Conservation (phyloP, 176 grass and related monocot genomes). For the Triticum aestivum region IWGSC_CS_RefSeq_v2.1 NC_057805.1:6142385-6142884, state of each 20-base stretch:
- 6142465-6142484: slow-evolving; percentile 49
- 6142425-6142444: neutral
- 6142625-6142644: neutral
- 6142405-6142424: too few relatives aligned
- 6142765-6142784: too few relatives aligned
- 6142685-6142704: neutral
- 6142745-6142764: neutral
- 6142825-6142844: too few relatives aligned
- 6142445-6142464: neutral
- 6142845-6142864: too few relatives aligned
- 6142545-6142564: neutral
- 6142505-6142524: neutral
- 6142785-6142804: too few relatives aligned
- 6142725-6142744: slow-evolving; percentile 36
- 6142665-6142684: neutral
- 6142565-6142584: slow-evolving; percentile 19
- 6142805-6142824: too few relatives aligned
- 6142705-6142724: slow-evolving; percentile 1
- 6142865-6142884: too few relatives aligned
- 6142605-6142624: neutral
- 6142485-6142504: neutral
- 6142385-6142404: too few relatives aligned
- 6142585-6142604: slow-evolving; percentile 6
- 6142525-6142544: neutral
- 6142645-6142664: neutral